A percentile compares a stretch with the other conserved stretches of the same genome.
These are phyloP conservation scores for Clausena lansium DNA, from an alignment of 345 rosid species.

Conservation along the genomic window DNA sequence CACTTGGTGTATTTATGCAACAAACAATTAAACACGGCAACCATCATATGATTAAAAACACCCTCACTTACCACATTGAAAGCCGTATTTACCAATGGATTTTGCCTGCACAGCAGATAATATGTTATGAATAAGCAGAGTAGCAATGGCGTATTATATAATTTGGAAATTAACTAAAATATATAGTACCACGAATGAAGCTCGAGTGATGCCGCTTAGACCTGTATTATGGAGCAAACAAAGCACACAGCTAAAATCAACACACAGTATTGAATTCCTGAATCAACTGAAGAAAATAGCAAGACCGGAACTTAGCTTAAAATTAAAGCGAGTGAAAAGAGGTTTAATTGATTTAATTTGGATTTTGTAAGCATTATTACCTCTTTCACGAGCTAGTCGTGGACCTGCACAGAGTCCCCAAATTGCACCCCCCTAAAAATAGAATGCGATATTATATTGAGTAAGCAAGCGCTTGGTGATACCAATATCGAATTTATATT, in stretches of 20 bases:
- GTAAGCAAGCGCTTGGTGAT: not conserved
- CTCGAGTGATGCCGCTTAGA: slow-evolving; percentile 55
- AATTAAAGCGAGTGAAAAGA: not conserved
- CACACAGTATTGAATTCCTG: not conserved
- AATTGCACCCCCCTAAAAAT: slow-evolving; percentile 67
- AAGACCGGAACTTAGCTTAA: not conserved
- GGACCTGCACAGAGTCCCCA: slow-evolving; percentile 74
- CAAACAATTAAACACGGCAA: not conserved
- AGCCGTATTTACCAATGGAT: slow-evolving; percentile 50
- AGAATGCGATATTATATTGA: not conserved
- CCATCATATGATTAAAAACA: not conserved
- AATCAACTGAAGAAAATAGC: not conserved
- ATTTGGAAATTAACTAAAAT: not conserved
- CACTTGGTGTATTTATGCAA: not conserved
- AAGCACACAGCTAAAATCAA: not conserved
- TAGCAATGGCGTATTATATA: not conserved
- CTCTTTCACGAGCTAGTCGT: slow-evolving; percentile 52
- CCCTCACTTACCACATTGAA: slow-evolving; percentile 60
- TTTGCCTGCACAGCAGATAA: slow-evolving; percentile 52
- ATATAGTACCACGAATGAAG: slow-evolving; percentile 65
- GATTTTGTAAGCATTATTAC: slow-evolving; percentile 25
- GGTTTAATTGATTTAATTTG: not conserved
- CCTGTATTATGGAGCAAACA: slow-evolving; percentile 36
- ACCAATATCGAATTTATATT: not conserved
- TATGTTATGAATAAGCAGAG: not conserved